phyloP scores from a whole-genome alignment of 2,329 filamentous ascomycete species.

The Cladosporium velox region DNA sequence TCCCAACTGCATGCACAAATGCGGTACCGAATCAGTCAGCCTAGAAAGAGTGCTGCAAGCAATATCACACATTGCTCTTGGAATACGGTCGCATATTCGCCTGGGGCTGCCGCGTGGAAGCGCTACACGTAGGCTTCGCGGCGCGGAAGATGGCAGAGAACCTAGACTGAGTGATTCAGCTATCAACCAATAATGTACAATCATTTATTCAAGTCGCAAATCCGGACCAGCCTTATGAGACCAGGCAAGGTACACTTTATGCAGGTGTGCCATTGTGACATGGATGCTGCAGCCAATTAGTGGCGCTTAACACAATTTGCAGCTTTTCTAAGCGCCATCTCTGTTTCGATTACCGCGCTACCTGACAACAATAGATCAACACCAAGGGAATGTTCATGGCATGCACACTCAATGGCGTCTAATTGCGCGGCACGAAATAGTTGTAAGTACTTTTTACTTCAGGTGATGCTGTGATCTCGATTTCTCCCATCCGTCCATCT shows the following conservation, averaged over 20 bases:
- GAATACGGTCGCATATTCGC: neutral
- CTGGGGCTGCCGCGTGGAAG: neutral
- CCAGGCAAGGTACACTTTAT: neutral
- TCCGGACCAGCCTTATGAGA: neutral
- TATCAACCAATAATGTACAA: neutral
- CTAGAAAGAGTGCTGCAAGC: neutral
- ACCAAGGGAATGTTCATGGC: neutral
- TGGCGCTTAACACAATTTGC: neutral
- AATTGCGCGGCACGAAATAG: neutral
- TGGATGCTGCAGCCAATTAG: constrained; percentile 1
- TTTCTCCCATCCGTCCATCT: neutral
- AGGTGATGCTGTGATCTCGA: neutral
- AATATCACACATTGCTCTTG: neutral
- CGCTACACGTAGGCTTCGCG: neutral
- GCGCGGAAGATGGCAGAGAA: neutral
- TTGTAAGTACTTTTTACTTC: neutral
- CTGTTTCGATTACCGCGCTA: neutral
- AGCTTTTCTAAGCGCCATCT: constrained; percentile 14
- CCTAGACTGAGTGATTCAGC: neutral
- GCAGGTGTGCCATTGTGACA: neutral
- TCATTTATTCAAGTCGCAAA: neutral
- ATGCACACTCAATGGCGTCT: constrained; percentile 6
- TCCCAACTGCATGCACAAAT: neutral
- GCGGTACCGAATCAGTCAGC: too few relatives aligned
- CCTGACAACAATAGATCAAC: neutral